Conservation (phyloP, 768 basidiomycete genomes). For the Hericium erinaceus region DNA sequence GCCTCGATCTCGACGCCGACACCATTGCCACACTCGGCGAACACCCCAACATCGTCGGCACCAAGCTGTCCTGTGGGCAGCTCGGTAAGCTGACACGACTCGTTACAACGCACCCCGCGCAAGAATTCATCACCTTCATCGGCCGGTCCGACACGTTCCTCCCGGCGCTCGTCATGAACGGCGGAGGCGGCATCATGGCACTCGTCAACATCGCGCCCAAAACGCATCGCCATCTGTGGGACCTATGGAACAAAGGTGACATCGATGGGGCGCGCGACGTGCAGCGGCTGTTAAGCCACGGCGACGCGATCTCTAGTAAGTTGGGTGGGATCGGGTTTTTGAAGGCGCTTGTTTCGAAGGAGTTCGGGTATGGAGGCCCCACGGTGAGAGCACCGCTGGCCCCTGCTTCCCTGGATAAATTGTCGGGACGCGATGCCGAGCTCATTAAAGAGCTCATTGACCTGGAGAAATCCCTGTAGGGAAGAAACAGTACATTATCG, state of each 20-base stretch:
- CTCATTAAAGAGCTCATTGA: conserved; percentile 22
- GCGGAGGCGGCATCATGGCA: conserved; percentile 59
- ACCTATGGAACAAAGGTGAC: conserved; percentile 27
- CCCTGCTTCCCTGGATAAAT: conserved; percentile 8
- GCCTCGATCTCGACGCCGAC: conserved; percentile 80
- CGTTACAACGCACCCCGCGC: conserved; percentile 42
- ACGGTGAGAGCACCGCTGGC: conserved; percentile 21
- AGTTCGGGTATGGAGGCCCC: conserved; percentile 55
- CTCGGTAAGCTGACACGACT: conserved; percentile 79
- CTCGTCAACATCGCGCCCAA: conserved; percentile 41
- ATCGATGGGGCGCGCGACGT: conserved; percentile 49
- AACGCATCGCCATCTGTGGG: conserved; percentile 6
- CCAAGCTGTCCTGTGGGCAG: conserved; percentile 77
- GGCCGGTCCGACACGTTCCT: conserved; percentile 67
- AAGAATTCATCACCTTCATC: conserved; percentile 61
- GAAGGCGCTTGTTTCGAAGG: conserved; percentile 50
- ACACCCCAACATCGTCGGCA: conserved; percentile 82
- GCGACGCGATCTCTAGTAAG: conserved; percentile 55
- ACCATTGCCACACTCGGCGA: conserved; percentile 54
- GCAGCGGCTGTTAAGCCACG: conserved; percentile 54
- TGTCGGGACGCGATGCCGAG: conserved; percentile 11
- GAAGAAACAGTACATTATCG: not conserved
- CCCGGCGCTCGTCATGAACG: conserved; percentile 50
- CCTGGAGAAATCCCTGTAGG: conserved; percentile 13
- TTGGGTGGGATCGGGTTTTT: conserved; percentile 61